Evolutionary conservation across 2,329 filamentous ascomycete genomes (phyloP).

Genomic region (Fonsecaea erecta): DNA sequence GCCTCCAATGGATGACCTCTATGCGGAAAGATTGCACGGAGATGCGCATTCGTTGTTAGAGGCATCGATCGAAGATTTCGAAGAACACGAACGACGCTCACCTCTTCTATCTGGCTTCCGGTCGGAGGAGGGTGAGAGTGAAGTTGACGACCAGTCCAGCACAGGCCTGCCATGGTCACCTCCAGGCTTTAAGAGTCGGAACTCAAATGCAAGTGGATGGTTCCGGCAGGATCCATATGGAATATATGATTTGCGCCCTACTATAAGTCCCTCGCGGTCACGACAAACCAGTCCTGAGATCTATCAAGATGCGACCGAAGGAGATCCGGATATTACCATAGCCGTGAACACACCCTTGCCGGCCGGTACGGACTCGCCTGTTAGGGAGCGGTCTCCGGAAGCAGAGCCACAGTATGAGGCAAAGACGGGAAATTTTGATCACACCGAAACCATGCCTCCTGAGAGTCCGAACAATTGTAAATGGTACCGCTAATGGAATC

Average conservation of each 20-base stretch:
- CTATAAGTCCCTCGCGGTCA: slow-evolving; percentile 57
- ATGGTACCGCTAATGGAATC: slow-evolving; percentile 35
- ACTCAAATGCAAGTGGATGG: slow-evolving; percentile 60
- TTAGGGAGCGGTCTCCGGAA: slow-evolving; percentile 62
- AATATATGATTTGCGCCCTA: slow-evolving; percentile 48
- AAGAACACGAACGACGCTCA: slow-evolving; percentile 58
- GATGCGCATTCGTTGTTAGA: slow-evolving; percentile 59
- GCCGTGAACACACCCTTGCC: slow-evolving; percentile 64
- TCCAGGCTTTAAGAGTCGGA: slow-evolving; percentile 59
- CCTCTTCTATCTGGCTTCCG: slow-evolving; percentile 65
- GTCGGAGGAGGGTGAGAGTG: slow-evolving; percentile 53
- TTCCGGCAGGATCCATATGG: slow-evolving; percentile 56
- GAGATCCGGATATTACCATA: slow-evolving; percentile 55
- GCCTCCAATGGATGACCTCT: slow-evolving; percentile 53
- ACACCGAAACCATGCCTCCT: slow-evolving; percentile 16
- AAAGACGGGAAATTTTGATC: slow-evolving; percentile 29
- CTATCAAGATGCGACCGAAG: slow-evolving; percentile 61
- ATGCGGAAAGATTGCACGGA: slow-evolving; percentile 50
- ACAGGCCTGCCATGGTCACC: slow-evolving; percentile 65
- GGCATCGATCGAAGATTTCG: slow-evolving; percentile 67
- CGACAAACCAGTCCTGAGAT: slow-evolving; percentile 61
- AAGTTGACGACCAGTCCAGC: slow-evolving; percentile 48
- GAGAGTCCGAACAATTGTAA: slow-evolving; percentile 58
- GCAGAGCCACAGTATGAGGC: slow-evolving; percentile 48
- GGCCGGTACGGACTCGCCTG: slow-evolving; percentile 58